Evolutionary conservation across 208 protist genomes (phyloP).

Genomic region (Trypanosoma rangeli): DNA sequence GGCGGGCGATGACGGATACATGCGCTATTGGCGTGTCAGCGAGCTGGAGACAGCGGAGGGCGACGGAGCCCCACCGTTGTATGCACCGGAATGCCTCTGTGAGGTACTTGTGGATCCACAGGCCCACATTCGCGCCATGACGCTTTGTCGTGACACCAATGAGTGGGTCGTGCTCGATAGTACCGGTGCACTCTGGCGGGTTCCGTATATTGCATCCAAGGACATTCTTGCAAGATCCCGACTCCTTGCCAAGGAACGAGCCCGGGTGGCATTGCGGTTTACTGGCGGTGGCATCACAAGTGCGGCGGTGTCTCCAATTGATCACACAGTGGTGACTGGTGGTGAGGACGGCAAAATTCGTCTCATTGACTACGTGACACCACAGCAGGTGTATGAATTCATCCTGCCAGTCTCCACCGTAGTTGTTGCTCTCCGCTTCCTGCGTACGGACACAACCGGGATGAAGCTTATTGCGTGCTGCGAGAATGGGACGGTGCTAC

Average conservation of each 20-base stretch:
- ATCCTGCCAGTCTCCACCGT: conserved; percentile 20
- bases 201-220: conserved; percentile 15
- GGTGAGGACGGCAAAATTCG: conserved; percentile 93
- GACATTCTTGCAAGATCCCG: conserved; percentile 13
- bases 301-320: conserved; percentile 68
- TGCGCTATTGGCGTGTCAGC: conserved; percentile 93
- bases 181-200: conserved; percentile 24
- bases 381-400: conserved; percentile 46
- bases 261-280: conserved; percentile 50
- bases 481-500: conserved; percentile 81
- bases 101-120: conserved; percentile 54
- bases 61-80: conserved; percentile 69
- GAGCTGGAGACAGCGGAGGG: conserved; percentile 93
- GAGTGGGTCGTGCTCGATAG: conserved; percentile 89
- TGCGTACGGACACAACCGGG: conserved; percentile 35
- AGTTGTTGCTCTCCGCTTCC: conserved; percentile 31
- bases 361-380: conserved; percentile 86
- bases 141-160: conserved; percentile 32
- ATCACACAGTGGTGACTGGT: conserved; percentile 81
- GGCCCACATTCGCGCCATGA: conserved; percentile 71
- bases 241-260: not conserved
- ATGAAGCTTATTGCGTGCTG: conserved; percentile 77
- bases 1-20: conserved; percentile 94
- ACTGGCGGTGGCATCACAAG: conserved; percentile 92
- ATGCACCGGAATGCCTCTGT: conserved; percentile 74